Evolutionary conservation across 2,329 filamentous ascomycete genomes (phyloP).

Genomic region (Hypocreales sp.): DNA sequence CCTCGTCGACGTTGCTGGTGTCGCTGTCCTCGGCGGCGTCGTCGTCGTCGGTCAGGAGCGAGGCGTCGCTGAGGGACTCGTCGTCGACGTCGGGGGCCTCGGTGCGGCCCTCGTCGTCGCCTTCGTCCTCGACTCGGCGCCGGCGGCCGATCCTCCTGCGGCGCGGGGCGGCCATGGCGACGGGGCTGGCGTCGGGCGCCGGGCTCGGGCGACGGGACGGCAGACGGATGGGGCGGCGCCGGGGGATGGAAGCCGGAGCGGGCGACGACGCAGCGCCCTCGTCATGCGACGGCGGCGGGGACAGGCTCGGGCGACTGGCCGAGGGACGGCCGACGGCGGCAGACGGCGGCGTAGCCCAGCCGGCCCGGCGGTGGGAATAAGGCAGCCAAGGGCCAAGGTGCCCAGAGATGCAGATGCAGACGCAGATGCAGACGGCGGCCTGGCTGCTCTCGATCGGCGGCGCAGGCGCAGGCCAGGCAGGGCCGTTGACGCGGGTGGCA

Average conservation of each 20-base stretch:
- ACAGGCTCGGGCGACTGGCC: not conserved
- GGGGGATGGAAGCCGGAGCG: conserved; percentile 12
- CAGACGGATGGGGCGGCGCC: conserved; percentile 14
- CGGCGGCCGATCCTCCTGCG: conserved; percentile 54
- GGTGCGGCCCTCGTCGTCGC: conserved; percentile 47
- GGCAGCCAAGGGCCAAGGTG: conserved; percentile 1
- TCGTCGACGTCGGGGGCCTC: conserved; percentile 44
- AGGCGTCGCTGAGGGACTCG: conserved; percentile 51
- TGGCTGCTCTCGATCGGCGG: conserved; percentile 1
- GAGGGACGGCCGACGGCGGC: not conserved
- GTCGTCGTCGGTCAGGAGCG: conserved; percentile 45
- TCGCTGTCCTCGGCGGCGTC: conserved; percentile 46
- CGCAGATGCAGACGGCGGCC: no score
- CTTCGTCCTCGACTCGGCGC: conserved; percentile 55
- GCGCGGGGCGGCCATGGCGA: conserved; percentile 27
- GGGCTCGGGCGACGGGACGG: conserved; percentile 12
- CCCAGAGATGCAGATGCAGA: no score
- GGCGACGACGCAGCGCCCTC: conserved; percentile 9
- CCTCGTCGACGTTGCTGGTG: conserved; percentile 44
- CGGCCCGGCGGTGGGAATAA: conserved; percentile 9
- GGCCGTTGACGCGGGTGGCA: conserved; percentile 5
- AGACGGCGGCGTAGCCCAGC: conserved; percentile 5
- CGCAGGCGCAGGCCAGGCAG: conserved; percentile 1
- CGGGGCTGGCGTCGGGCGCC: conserved; percentile 4
- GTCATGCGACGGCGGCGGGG: conserved; percentile 12